Evolutionary conservation across 1,139 yeast species (phyloP), one percentile per base, ranked within the genome.

Genomic region (Pichia sp.): DNA sequence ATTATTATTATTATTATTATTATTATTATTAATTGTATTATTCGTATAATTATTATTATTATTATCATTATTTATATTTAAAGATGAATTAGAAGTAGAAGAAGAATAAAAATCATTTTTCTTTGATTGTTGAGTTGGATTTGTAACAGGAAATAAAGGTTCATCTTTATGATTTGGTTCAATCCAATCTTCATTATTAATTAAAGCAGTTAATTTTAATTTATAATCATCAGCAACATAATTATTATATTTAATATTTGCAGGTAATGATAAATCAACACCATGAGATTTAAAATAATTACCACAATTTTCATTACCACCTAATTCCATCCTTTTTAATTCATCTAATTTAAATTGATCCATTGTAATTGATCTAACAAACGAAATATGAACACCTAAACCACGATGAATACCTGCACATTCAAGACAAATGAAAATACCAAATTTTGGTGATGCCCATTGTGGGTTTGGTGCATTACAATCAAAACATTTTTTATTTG

Each of bases 371-470:
- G 96, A 86, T 64, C 98, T 78, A 45, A 92, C 98, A 70, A 94
- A 94, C 42, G 97, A 89, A 53, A 92, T 82, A 67, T 94, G 98
- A 44, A 92, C 98, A 38, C 99, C 99, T 48, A 92, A 73, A 34
- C 96, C 95, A 66, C 99, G 76, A 67, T 92, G 99, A 53, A 87
- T 75, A 46, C 98, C 97, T 39, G 97, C 96, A 74, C 98, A 92
- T 68, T 92, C 98, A 53, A 92, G 78, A 70, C 99, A 94, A 63
- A 92, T 89, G 66, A 89, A 89, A 53, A 90, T 84, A 49, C 98
- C 99, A 68, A 89, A 90, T 65, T 94, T 92, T 43, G 97, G 97
- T 9, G 97, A 87, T 4, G 98, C 96, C 99, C 99, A 92, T 62
- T 94, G 96, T 7, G 99, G 98, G 65, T 90, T 90, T 53, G 95